Percentiles rank a stretch among this genome's conserved stretches.
Evolutionary conservation across 805 yeast genomes (phyloP).

Genomic region (Monosporozyma aquatica): DNA sequence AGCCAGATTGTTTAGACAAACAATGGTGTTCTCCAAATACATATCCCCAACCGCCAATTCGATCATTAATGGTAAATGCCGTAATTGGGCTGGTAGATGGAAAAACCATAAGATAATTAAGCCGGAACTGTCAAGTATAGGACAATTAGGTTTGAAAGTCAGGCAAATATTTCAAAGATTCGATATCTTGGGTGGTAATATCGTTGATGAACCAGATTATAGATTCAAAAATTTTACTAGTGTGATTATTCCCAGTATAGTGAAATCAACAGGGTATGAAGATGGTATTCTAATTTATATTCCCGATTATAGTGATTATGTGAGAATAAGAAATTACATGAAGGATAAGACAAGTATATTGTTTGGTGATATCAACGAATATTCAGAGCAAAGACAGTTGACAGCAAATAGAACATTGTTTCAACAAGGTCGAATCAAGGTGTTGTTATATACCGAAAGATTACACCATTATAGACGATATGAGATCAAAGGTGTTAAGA

Average conservation of each 20-base stretch:
- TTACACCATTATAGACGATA: constrained; percentile 85
- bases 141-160: constrained; percentile 55
- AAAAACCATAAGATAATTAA: constrained; percentile 42
- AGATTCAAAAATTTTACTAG: constrained; percentile 75
- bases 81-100: constrained; percentile 52
- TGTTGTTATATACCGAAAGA: constrained; percentile 87
- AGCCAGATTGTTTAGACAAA: constrained; percentile 64
- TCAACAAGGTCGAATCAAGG: constrained; percentile 49
- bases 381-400: constrained; percentile 61
- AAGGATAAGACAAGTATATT: constrained; percentile 48
- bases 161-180: constrained; percentile 67
- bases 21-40: constrained; percentile 65
- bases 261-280: constrained; percentile 48
- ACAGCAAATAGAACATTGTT: constrained; percentile 66
- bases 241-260: constrained; percentile 62
- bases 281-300: constrained; percentile 73
- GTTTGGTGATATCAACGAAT: constrained; percentile 74
- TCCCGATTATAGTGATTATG: constrained; percentile 79
- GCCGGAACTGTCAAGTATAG: constrained; percentile 46
- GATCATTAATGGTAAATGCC: constrained; percentile 40
- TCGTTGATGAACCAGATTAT: constrained; percentile 66
- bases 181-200: constrained; percentile 38
- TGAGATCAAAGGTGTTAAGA: constrained; percentile 76
- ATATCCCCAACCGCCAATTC: constrained; percentile 75
- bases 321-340: constrained; percentile 62